Percentiles rank a stretch among this genome's conserved stretches.
Conservation (phyloP, 371 early-diverging fungal species). For the Circinella umbellata region DNA sequence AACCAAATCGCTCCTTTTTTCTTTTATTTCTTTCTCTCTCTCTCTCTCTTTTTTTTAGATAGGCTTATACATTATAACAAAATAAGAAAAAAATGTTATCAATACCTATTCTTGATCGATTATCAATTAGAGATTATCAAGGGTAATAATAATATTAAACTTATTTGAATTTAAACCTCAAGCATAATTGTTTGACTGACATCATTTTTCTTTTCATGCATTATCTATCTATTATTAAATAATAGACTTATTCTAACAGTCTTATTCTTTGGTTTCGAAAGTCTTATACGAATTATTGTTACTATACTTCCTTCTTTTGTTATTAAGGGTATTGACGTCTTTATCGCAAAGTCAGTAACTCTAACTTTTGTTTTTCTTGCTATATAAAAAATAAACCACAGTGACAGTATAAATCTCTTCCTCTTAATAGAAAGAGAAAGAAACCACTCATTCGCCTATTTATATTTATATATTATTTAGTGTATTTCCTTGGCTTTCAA, state of each 20-base stretch:
- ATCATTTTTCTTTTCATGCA: not conserved
- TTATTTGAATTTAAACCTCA: no score
- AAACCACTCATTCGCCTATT: no score
- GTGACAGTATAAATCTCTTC: no score
- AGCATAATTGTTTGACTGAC: no score
- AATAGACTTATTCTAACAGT: constrained; percentile 63
- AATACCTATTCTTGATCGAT: constrained; percentile 56
- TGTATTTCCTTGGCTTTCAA: constrained; percentile 57
- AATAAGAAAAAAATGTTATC: constrained; percentile 10
- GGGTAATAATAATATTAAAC: constrained; percentile 20
- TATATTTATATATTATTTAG: constrained; percentile 20
- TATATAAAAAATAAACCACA: no score
- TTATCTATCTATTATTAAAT: no score
- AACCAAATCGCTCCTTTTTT: not conserved
- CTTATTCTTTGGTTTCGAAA: constrained; percentile 70
- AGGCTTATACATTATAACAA: no score
- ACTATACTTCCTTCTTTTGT: constrained; percentile 63
- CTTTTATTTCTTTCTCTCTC: not conserved
- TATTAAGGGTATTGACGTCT: constrained; percentile 44
- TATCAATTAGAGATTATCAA: constrained; percentile 57
- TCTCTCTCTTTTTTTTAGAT: not conserved
- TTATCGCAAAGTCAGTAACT: constrained; percentile 43
- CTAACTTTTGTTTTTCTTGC: not conserved
- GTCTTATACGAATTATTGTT: constrained; percentile 67
- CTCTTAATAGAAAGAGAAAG: no score